These are phyloP conservation scores for Pythium periplocum DNA, from an alignment of 352 stramenopile genomes.

Conservation along the genomic window DNA sequence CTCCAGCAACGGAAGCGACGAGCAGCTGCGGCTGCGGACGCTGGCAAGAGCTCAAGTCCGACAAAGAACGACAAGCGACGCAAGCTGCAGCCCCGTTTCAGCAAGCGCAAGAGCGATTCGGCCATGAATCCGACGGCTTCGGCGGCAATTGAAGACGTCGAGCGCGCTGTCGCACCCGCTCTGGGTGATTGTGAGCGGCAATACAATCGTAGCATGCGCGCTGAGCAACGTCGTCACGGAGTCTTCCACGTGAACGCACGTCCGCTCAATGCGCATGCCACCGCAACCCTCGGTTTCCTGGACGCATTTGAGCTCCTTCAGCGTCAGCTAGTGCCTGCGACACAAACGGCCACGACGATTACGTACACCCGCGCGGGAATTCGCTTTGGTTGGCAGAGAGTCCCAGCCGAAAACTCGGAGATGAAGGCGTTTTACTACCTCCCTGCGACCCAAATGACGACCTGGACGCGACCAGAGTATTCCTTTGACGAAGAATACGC, in stretches of 20 bases:
- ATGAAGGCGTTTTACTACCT: constrained; percentile 47
- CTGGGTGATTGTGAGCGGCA: constrained; percentile 15
- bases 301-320: constrained; percentile 26
- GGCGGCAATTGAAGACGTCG: constrained; percentile 1
- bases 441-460: constrained; percentile 27
- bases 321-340: constrained; percentile 15
- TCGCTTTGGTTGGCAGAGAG: constrained; percentile 64
- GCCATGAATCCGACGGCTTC: background rate
- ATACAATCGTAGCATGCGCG: constrained; percentile 55
- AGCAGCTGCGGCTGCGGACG: background rate
- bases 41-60: too few relatives aligned
- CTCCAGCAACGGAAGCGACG: constrained; percentile 6
- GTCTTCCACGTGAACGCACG: constrained; percentile 44
- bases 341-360: constrained; percentile 19
- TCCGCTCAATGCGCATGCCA: constrained; percentile 43
- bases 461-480: constrained; percentile 60
- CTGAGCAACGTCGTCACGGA: constrained; percentile 41
- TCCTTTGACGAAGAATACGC: constrained; percentile 64
- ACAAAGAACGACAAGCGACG: too few relatives aligned
- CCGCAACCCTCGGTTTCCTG: constrained; percentile 42
- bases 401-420: constrained; percentile 11
- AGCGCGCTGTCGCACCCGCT: constrained; percentile 12
- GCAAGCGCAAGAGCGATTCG: too few relatives aligned
- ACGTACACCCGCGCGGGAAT: constrained; percentile 45
- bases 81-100: too few relatives aligned